Evolutionary conservation across 805 yeast species (phyloP).

Genomic region (Candida pseudofarinosa): DNA sequence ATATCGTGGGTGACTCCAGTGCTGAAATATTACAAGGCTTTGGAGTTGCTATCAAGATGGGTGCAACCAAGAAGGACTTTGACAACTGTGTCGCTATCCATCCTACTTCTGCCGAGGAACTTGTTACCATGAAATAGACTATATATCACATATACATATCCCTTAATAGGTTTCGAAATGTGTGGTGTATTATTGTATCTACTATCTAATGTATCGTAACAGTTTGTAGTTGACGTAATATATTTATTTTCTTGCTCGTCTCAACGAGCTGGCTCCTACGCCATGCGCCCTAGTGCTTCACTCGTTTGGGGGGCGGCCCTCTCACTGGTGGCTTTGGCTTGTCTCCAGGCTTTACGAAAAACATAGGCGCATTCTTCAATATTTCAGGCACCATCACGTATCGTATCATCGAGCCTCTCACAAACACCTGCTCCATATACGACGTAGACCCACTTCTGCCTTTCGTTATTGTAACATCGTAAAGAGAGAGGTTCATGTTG

Average conservation of each 20-base stretch:
- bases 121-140: constrained; percentile 66
- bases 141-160: too few relatives aligned
- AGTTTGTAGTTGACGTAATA: too few relatives aligned
- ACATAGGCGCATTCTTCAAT: constrained; percentile 84
- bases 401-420: constrained; percentile 87
- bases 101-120: constrained; percentile 97
- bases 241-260: too few relatives aligned
- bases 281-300: constrained; percentile 18
- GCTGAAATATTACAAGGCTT: constrained; percentile 97
- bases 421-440: constrained; percentile 78
- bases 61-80: constrained; percentile 95
- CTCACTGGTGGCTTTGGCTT: constrained; percentile 72
- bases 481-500: constrained; percentile 86
- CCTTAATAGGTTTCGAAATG: too few relatives aligned
- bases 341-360: constrained; percentile 52
- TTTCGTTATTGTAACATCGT: constrained; percentile 76
- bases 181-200: too few relatives aligned
- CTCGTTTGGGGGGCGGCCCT: constrained; percentile 48
- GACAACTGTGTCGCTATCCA: constrained; percentile 97
- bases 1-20: constrained; percentile 84
- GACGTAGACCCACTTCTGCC: constrained; percentile 64
- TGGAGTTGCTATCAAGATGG: constrained; percentile 98
- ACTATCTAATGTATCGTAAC: too few relatives aligned
- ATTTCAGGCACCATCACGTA: constrained; percentile 87
- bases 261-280: too few relatives aligned